Percentiles rank a stretch among this genome's conserved stretches.
Evolutionary conservation across 2,329 filamentous ascomycete genomes (phyloP).

Genomic region (Pyrenophora tritici-repentis): DNA sequence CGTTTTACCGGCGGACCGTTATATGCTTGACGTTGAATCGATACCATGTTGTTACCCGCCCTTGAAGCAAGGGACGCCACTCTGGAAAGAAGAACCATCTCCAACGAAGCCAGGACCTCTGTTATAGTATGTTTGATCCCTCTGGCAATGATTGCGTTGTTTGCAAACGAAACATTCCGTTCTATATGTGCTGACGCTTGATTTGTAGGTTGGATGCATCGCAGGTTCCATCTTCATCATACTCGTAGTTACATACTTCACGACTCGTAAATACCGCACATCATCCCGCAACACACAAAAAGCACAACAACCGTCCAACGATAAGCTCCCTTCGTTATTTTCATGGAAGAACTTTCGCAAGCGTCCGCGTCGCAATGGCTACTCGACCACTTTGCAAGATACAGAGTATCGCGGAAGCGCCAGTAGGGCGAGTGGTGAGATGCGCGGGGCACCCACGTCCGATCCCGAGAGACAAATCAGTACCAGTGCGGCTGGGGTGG

Average conservation of each 20-base stretch:
- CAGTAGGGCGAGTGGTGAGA: constrained; percentile 33
- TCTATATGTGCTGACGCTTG: constrained; percentile 15
- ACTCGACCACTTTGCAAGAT: constrained; percentile 43
- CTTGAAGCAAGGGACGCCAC: constrained; percentile 25
- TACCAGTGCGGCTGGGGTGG: constrained; percentile 58
- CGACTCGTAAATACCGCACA: constrained; percentile 32
- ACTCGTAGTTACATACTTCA: constrained; percentile 39
- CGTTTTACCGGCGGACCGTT: constrained; percentile 4
- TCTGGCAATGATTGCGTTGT: neutral
- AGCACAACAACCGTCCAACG: constrained; percentile 19
- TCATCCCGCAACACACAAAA: constrained; percentile 14
- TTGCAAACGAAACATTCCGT: neutral
- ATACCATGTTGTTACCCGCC: constrained; percentile 37
- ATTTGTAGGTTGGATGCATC: constrained; percentile 35
- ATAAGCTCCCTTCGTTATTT: constrained; percentile 41
- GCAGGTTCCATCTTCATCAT: constrained; percentile 37
- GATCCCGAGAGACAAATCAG: constrained; percentile 36
- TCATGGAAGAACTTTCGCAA: constrained; percentile 36
- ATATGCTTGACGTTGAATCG: constrained; percentile 6
- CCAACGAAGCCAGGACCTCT: constrained; percentile 30
- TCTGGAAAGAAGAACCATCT: constrained; percentile 27
- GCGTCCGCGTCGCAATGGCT: constrained; percentile 35
- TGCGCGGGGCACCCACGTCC: constrained; percentile 29
- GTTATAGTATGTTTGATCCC: constrained; percentile 34
- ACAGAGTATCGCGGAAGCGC: constrained; percentile 34